Evolutionary conservation across 2,329 filamentous ascomycete genomes (phyloP).

Genomic region (Neopestalotiopsis sp.): DNA sequence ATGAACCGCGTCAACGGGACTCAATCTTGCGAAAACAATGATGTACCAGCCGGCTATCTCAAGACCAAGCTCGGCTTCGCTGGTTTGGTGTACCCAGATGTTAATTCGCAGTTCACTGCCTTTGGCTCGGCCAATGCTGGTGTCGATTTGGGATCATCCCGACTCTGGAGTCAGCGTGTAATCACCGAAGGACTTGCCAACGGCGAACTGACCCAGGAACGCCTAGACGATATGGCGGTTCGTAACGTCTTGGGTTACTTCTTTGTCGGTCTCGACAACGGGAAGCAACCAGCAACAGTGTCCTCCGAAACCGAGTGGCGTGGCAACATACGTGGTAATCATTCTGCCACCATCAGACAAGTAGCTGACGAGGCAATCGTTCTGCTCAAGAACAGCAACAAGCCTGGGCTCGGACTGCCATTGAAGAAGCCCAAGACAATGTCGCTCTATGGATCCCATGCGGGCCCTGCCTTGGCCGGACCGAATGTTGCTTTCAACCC

Average conservation of each 20-base stretch:
- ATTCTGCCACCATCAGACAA: constrained; percentile 22
- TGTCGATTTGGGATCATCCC: not conserved
- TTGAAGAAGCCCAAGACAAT: constrained; percentile 49
- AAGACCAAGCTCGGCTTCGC: constrained; percentile 36
- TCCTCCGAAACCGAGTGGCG: constrained; percentile 4
- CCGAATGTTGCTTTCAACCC: constrained; percentile 21
- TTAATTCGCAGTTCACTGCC: not conserved
- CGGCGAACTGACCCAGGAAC: constrained; percentile 24
- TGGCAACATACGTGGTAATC: constrained; percentile 24
- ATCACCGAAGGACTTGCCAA: constrained; percentile 19
- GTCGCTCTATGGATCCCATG: constrained; percentile 60
- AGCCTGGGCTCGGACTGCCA: constrained; percentile 56
- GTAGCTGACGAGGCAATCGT: constrained; percentile 57
- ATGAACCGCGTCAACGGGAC: constrained; percentile 32
- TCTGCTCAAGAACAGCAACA: constrained; percentile 64
- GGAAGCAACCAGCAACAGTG: constrained; percentile 18
- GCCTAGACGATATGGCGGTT: constrained; percentile 26
- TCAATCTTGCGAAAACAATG: constrained; percentile 31
- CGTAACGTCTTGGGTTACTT: constrained; percentile 24
- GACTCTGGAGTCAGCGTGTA: constrained; percentile 12
- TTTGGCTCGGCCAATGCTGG: constrained; percentile 14
- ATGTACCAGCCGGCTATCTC: constrained; percentile 29
- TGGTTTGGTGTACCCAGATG: constrained; percentile 19
- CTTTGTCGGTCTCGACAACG: constrained; percentile 23
- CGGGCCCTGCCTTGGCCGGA: constrained; percentile 63